Conservation (phyloP, 305 asterid species). For the Andrographis paniculata region DNA sequence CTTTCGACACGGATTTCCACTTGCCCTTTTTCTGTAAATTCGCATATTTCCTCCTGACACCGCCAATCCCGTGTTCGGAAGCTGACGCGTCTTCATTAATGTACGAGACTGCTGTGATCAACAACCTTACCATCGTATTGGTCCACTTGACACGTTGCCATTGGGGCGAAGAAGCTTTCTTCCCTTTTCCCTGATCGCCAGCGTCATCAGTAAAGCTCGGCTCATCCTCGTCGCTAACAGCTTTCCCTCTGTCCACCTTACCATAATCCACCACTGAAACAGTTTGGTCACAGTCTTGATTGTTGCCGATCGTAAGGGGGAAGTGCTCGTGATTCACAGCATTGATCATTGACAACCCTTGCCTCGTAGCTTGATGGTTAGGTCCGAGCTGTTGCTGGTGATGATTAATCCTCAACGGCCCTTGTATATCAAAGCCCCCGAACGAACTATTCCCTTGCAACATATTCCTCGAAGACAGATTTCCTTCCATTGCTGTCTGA, state of each 20-base stretch:
- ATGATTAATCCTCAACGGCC: constrained; percentile 33
- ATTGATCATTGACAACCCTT: constrained; percentile 34
- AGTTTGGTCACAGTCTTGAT: constrained; percentile 34
- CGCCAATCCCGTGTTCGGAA: constrained; percentile 31
- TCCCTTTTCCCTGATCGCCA: constrained; percentile 38
- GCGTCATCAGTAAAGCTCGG: constrained; percentile 41
- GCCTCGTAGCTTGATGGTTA: constrained; percentile 33
- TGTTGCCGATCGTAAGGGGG: constrained; percentile 41
- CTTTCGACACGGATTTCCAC: constrained; percentile 80
- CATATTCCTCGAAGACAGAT: constrained; percentile 39
- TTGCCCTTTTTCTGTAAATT: constrained; percentile 72
- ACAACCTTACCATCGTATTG: constrained; percentile 60
- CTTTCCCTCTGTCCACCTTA: constrained; percentile 38
- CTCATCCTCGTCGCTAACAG: constrained; percentile 66
- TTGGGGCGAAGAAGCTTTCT: constrained; percentile 33
- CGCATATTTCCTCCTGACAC: constrained; percentile 37
- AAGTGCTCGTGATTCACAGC: constrained; percentile 33
- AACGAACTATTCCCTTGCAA: constrained; percentile 38
- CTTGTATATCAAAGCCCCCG: constrained; percentile 51
- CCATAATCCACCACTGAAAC: constrained; percentile 30
- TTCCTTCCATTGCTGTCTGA: constrained; percentile 44
- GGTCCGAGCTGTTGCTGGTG: constrained; percentile 28
- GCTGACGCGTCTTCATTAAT: constrained; percentile 57
- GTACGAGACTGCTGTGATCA: constrained; percentile 77
- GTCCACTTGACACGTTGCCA: constrained; percentile 97